Evolutionary conservation across 345 rosid genomes (phyloP), one percentile per base, ranked within the genome.

Genomic region (Eucalyptus viminalis): DNA sequence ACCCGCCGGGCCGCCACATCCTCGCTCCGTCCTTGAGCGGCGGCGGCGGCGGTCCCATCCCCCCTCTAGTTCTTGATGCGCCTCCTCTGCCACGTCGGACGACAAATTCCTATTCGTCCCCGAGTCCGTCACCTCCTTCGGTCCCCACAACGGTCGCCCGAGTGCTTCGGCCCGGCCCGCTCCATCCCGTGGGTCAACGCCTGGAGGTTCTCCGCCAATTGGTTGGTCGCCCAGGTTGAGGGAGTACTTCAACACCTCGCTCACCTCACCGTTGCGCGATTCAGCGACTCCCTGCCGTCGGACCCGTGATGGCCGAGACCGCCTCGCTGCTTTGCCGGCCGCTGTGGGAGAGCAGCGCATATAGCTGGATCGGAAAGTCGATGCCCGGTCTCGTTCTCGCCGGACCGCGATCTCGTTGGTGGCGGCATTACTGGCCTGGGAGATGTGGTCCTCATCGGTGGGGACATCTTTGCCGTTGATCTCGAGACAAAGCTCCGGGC

Each of bases 311-410:
- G 24, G 56, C 24, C 56, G 56, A 53, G 24, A 53, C 1, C 40
- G 6, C 45, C 67, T 7, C 72, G 12, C 7, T 27, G 45, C 96
- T 89, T 92, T 96, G 96, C 89, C 94, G 92, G 2, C 92, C 94
- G 86, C 89, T 97, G 12, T 96, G 98, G 98, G 99, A 95, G 94
- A 97, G 99, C 89, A 93, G 95, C 88, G 89, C 93, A 89, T 94
- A 97, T 89, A 89, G 92, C 86, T 93, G 44, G 94, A 90, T 88
- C 89, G 95, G 97, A 1, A 96, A 96, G 89, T 95, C 99, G 31
- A 97, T 97, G 9, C 99, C 99, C 65, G 97, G 99, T 86, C 87
- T 94, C 88, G 97, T 97, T 85, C 95, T 97, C 6, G 99, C 98
- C 9, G 2, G 24, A 19, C 58, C 10, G 2, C 24, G 29, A 9